Percentiles rank a stretch among this genome's conserved stretches.
Conservation (phyloP, 495 filamentous ascomycete genomes). For the Letharia columbiana region DNA sequence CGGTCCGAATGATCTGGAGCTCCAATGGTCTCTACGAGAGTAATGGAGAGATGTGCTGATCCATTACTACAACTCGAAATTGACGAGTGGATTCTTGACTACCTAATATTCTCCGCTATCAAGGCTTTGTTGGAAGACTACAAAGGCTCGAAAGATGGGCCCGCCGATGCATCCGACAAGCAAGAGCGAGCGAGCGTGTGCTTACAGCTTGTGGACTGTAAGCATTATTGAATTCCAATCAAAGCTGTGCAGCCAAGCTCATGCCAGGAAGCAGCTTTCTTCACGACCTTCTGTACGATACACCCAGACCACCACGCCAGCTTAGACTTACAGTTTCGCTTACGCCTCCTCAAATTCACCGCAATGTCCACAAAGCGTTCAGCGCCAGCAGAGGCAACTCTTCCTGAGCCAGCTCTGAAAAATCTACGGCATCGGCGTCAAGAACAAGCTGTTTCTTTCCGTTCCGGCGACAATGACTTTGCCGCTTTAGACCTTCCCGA, state of each 20-base stretch:
- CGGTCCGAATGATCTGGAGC: not conserved
- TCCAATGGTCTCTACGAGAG: not conserved
- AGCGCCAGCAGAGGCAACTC: conserved; percentile 2
- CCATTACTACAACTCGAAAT: conserved; percentile 31
- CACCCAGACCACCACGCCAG: conserved; percentile 24
- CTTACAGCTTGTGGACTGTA: conserved; percentile 25
- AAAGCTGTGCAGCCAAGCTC: not conserved
- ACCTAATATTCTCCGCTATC: conserved; percentile 40
- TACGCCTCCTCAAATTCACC: conserved; percentile 31
- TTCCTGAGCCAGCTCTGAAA: conserved; percentile 1
- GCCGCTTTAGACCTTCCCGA: not conserved
- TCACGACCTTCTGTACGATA: conserved; percentile 28
- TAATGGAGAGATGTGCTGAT: conserved; percentile 21
- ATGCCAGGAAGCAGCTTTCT: conserved; percentile 25
- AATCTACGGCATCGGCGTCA: conserved; percentile 12
- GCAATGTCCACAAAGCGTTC: conserved; percentile 30
- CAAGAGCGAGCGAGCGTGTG: conserved; percentile 11
- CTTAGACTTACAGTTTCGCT: conserved; percentile 25
- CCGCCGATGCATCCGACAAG: not conserved
- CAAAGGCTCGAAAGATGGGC: not conserved
- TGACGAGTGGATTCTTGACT: conserved; percentile 48
- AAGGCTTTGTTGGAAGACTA: conserved; percentile 27
- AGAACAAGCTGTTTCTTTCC: conserved; percentile 4
- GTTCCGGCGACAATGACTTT: conserved; percentile 1
- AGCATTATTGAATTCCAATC: not conserved